Evolutionary conservation across 768 basidiomycete species (phyloP).

Genomic region (Amanita pallidorosea): DNA sequence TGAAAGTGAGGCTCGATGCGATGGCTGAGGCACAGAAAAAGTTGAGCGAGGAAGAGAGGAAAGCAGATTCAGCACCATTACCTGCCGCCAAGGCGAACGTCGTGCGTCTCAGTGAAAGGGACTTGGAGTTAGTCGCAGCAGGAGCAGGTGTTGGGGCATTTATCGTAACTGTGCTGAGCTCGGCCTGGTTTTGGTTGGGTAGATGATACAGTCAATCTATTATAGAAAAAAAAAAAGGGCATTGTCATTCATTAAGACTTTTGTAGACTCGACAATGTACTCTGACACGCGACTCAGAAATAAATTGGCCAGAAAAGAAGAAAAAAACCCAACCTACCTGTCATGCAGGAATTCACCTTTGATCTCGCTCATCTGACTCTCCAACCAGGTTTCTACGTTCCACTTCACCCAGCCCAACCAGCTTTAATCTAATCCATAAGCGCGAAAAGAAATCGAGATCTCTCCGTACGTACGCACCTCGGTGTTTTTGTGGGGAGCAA

Average conservation of each 20-base stretch:
- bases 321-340: slow-evolving; percentile 20
- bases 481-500: slow-evolving; percentile 71
- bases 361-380: slow-evolving; percentile 27
- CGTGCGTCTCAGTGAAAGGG: slow-evolving; percentile 6
- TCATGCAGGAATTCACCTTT: slow-evolving; percentile 38
- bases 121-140: slow-evolving; percentile 20
- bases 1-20: slow-evolving; percentile 10
- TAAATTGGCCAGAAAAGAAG: not conserved
- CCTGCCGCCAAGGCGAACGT: not conserved
- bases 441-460: not conserved
- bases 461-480: slow-evolving; percentile 42
- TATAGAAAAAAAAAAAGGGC: not conserved
- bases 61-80: not conserved
- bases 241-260: slow-evolving; percentile 23
- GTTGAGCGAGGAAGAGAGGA: slow-evolving; percentile 4
- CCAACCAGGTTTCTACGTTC: slow-evolving; percentile 39
- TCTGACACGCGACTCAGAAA: slow-evolving; percentile 14
- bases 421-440: slow-evolving; percentile 39
- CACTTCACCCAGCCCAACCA: slow-evolving; percentile 59
- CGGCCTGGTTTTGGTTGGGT: slow-evolving; percentile 14
- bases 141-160: slow-evolving; percentile 22
- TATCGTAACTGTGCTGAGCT: slow-evolving; percentile 20
- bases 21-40: slow-evolving; percentile 2
- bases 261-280: slow-evolving; percentile 46
- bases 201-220: slow-evolving; percentile 12